Evolutionary conservation across 768 basidiomycete genomes (phyloP), one percentile per base, ranked within the genome.

Genomic region (Leccinellum albellum): DNA sequence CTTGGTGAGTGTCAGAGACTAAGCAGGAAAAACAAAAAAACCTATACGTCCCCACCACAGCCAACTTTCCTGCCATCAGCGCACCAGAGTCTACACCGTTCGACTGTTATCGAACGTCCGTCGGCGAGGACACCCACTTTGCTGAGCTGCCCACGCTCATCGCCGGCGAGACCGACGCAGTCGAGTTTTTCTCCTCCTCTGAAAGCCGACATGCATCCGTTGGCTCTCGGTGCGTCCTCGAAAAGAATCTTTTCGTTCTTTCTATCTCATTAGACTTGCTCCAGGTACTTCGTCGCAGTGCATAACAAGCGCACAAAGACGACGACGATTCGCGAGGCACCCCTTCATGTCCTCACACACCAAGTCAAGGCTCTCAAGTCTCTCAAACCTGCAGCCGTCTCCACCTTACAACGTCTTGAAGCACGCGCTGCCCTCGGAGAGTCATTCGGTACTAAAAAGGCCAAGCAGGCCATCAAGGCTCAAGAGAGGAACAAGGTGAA

Each of bases 371-470:
- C 88, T 8, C 78, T 96, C 47, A 94, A 94, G 72, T 79, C 80
- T 32, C 75, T 85, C 37, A 70, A 78, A 17, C 75, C 82, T 14
- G 73, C 80, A 4, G 73, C 77, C 13, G 79, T 80, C 8, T 79
- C 84, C 15, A 71, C 76, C 9, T 74, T 82, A 50, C 63, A 77
- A 48, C 81, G 85, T 57, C 74, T 80, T 40, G 79, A 86, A 51
- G 87, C 87, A 15, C 81, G 87, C 42, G 89, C 82, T 54, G 78
- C 83, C n/a, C 82, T 99, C 2, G 94, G 96, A 31, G 88, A 94
- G 70, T 84, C 89, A 1, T 99, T 99, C 61, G 96, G 96, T 21
- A 96, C 94, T 24, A 91, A 94, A 75, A 98, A 97, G 70, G 92
- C 94, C 46, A 89, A 92, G 71, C 83, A 84, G 10, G 86, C 84